phyloP scores from a whole-genome alignment of 139 green algal genomes.

The Picochlorum sp. region DNA sequence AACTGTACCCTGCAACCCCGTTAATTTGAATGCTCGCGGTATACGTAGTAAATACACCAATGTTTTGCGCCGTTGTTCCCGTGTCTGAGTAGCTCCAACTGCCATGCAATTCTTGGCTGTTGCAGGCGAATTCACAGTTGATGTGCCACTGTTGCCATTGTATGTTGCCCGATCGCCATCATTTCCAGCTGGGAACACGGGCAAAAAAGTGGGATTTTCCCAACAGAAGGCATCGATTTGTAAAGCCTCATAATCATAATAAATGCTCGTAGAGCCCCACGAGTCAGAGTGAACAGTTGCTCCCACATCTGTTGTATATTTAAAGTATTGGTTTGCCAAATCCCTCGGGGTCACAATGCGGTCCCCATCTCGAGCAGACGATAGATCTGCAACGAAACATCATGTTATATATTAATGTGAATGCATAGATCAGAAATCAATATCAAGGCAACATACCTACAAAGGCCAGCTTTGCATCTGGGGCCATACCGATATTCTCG shows the following conservation, averaged over 20 bases:
- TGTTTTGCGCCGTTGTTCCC: neutral
- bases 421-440: neutral
- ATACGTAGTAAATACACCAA: neutral
- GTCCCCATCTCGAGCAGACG: conserved; percentile 11
- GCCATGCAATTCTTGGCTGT: conserved; percentile 75
- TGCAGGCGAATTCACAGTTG: conserved; percentile 67
- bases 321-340: conserved; percentile 62
- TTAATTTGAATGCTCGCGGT: neutral
- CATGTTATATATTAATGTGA: conserved; percentile 9
- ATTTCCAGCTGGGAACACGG: conserved; percentile 44
- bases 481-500: conserved; percentile 65
- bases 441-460: conserved; percentile 12
- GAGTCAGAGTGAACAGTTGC: conserved; percentile 72
- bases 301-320: conserved; percentile 50
- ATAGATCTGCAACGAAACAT: conserved; percentile 21
- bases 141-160: neutral
- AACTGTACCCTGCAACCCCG: neutral
- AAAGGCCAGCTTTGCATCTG: conserved; percentile 71
- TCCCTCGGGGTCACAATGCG: conserved; percentile 38
- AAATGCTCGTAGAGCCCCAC: conserved; percentile 62
- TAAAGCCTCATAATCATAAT: conserved; percentile 57
- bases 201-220: conserved; percentile 36
- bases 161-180: conserved; percentile 15
- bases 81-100: conserved; percentile 61
- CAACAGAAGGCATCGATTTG: conserved; percentile 32